Base-by-base conservation (phyloP, 2,329 filamentous ascomycete genomes). In the Fusarium chlamydosporum region DNA sequence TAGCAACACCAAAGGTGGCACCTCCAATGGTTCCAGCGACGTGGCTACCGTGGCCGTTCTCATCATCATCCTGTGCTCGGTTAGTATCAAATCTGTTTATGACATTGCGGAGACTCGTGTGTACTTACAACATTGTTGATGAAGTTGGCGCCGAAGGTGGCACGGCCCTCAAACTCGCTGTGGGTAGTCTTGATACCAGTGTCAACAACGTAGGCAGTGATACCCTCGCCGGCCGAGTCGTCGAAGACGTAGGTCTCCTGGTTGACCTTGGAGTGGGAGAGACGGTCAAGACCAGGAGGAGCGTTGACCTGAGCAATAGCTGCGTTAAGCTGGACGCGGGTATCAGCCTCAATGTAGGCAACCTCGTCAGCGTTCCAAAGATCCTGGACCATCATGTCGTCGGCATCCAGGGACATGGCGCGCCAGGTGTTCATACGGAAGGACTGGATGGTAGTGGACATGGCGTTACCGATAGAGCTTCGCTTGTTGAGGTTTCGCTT, bases 41-140 rank as follows among this genome's bases (percentile, higher is more conserved):
- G 79, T 91, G 89, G 56, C 82, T 88, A 40, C 89, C 89, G 77
- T 91, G 89, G 13, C 88, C 88, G 72, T 89, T 87, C 68, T 85
- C 81, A 55, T 89, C 87, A 6, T 81, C 82, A 72, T 88, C 74
- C 78, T 82, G 37, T 34, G 4, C 40, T 16, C 31, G 13, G 45
- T 70, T 41, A 71, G 60, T 18, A 40, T 33, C 12, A 23, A 29
- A 7, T 31, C 52, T 18, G 13, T 8, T 20, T 8, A 16, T 6
- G 11, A 31, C 9, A 45, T 43, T 8, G 3, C 23, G 23, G 23
- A 23, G 23, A 23, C 23, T 23, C 4, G 23, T 15, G 7, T 26
- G 10, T 45, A 81, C 82, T 70, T 81, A 84, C 80, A 38, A 78
- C 75, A 52, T 73, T 68, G 77, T 85, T 80, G 50, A 86, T 77